These are phyloP conservation scores for Phytophthora fragariae DNA, from an alignment of 352 stramenopile species.

Conservation along the genomic window DNA sequence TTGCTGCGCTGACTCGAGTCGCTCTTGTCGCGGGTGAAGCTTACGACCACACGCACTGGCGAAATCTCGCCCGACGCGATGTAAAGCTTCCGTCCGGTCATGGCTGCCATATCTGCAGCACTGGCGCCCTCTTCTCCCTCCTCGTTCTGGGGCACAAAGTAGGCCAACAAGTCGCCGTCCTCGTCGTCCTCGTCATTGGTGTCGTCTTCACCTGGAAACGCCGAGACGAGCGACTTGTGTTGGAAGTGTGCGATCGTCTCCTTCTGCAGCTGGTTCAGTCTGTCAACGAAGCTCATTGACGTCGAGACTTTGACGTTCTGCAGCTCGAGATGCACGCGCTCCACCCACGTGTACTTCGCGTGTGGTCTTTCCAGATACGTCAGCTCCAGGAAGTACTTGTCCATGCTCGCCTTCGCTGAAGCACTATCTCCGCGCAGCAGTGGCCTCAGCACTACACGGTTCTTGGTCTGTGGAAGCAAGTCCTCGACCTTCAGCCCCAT, in stretches of 20 bases:
- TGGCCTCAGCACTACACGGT: slow-evolving; percentile 71
- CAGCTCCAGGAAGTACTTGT: slow-evolving; percentile 74
- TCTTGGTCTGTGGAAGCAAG: slow-evolving; percentile 66
- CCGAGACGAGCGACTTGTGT: slow-evolving; percentile 60
- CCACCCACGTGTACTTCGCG: slow-evolving; percentile 75
- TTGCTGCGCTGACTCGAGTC: slow-evolving; percentile 42
- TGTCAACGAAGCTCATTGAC: slow-evolving; percentile 84
- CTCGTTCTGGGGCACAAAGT: slow-evolving; percentile 60
- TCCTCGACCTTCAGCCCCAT: slow-evolving; percentile 82
- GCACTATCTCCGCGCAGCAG: slow-evolving; percentile 38
- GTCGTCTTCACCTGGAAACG: slow-evolving; percentile 46
- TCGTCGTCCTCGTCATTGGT: slow-evolving; percentile 36
- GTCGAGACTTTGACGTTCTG: slow-evolving; percentile 79
- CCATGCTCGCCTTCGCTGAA: slow-evolving; percentile 23
- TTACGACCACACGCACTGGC: slow-evolving; percentile 78
- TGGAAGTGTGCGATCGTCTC: slow-evolving; percentile 80
- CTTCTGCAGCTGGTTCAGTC: slow-evolving; percentile 61
- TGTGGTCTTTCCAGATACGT: slow-evolving; percentile 77
- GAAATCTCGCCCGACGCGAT: slow-evolving; percentile 74
- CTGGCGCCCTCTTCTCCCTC: slow-evolving; percentile 45
- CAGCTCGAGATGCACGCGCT: slow-evolving; percentile 62
- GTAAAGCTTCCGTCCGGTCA: slow-evolving; percentile 84
- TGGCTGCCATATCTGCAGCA: slow-evolving; percentile 60
- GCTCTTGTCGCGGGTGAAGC: slow-evolving; percentile 78
- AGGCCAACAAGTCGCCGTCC: slow-evolving; percentile 68